Evolutionary conservation across 23 red algal genomes (phyloP), one percentile per base, ranked within the genome.

Genomic region (Gracilaria gracilis): DNA sequence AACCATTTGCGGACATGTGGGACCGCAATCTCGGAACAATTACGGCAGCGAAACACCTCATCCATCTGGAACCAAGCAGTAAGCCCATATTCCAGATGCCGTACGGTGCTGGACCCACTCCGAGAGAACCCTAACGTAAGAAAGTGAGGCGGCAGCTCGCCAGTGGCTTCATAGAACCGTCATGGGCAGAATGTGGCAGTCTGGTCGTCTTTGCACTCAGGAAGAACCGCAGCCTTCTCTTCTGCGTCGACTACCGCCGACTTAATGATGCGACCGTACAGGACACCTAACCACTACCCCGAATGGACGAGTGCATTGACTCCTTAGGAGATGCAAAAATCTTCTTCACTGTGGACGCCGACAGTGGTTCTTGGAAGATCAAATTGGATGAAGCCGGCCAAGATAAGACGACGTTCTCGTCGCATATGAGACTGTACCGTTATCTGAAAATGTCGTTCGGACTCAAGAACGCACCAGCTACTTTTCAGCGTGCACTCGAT

Each of bases 291-390:
- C 85, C 67, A 5, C 19, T 90, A 51, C 86, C 53, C 20, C 9
- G 86, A 23, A 90, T 90, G 86, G 86, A 90, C 36, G 86, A 90
- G 19, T 90, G 66, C 20, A 55, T 90, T 13, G 86, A 90, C 86
- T 90, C 75, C 5, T 44, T 90, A 19, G 86, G 53, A 2, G 27
- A 90, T 6, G 75, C 86, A 29, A 48, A 25, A 9, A 34, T 74
- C 4, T 89, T 89, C 54, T 61, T 72, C 16, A 80, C 86, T 32
- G 39, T 90, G 23, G 75, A 90, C 42, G 42, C 34, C 33, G 80
- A 90, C 23, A 46, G 47, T 40, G 86, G 86, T 8, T 61, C 81
- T 77, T 90, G 86, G 72, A 38, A 90, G 54, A 80, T 80, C 32
- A 20, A 42, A 9, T 38, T 90, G 44, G 86, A 53, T 3, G 86